A percentile compares a stretch with the other conserved stretches of the same genome.
Evolutionary conservation across 2,329 filamentous ascomycete genomes (phyloP).

Genomic region (Apiospora phragmitis): DNA sequence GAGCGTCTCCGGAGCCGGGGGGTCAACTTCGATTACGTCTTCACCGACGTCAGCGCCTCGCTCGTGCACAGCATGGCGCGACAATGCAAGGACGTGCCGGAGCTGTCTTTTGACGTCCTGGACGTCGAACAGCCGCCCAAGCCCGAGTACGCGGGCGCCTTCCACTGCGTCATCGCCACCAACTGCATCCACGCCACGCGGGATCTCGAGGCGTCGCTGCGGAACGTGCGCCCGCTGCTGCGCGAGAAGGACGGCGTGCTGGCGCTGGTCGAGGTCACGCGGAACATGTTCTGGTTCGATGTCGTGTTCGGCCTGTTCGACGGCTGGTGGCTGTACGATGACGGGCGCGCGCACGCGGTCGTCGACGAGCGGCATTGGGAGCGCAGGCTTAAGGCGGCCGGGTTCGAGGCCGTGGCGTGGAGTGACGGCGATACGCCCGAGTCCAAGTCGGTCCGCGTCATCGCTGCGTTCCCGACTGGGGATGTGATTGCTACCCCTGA

Average conservation of each 20-base stretch:
- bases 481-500: neutral
- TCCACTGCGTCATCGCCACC: slow-evolving; percentile 33
- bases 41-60: slow-evolving; percentile 41
- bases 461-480: slow-evolving; percentile 21
- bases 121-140: slow-evolving; percentile 31
- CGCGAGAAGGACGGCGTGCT: slow-evolving; percentile 29
- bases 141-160: slow-evolving; percentile 20
- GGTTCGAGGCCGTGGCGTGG: slow-evolving; percentile 29
- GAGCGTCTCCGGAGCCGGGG: slow-evolving; percentile 22
- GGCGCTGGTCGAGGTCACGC: slow-evolving; percentile 32
- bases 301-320: slow-evolving; percentile 34
- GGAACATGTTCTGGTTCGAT: slow-evolving; percentile 31
- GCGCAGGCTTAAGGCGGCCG: slow-evolving; percentile 18
- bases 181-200: slow-evolving; percentile 40
- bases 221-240: slow-evolving; percentile 29
- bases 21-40: slow-evolving; percentile 37
- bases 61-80: slow-evolving; percentile 30
- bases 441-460: slow-evolving; percentile 25
- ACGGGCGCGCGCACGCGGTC: slow-evolving; percentile 29
- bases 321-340: slow-evolving; percentile 37
- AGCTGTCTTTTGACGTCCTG: slow-evolving; percentile 28
- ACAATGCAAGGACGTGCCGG: slow-evolving; percentile 21
- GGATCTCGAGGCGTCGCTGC: slow-evolving; percentile 24
- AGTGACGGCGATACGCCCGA: slow-evolving; percentile 24
- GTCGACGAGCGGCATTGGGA: slow-evolving; percentile 26